A percentile compares a stretch with the other conserved stretches of the same genome.
Conservation (phyloP, 345 rosid species). For the Aquilaria yunnanensis region DNA sequence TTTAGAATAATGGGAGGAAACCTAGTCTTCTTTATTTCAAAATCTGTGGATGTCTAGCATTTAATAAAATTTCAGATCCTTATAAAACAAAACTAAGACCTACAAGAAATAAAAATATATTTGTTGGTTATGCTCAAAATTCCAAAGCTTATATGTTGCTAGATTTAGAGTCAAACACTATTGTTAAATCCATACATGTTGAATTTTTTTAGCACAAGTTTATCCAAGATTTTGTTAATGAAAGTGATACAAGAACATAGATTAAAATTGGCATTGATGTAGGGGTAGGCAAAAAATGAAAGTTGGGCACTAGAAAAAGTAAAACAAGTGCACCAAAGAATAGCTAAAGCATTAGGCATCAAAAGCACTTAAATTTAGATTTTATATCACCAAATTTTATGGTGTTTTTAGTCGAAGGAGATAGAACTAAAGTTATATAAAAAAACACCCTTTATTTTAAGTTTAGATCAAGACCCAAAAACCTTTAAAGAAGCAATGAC, state of each 20-base stretch:
- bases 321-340: background rate
- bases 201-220: background rate
- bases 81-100: too few relatives aligned
- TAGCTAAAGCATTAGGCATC: background rate
- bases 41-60: too few relatives aligned
- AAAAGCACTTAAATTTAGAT: too few relatives aligned
- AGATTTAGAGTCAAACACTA: background rate
- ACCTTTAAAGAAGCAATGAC: background rate
- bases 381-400: too few relatives aligned
- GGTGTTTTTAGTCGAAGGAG: too few relatives aligned
- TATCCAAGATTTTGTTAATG: background rate
- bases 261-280: background rate
- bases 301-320: too few relatives aligned
- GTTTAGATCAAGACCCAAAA: background rate
- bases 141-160: background rate
- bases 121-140: background rate
- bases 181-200: background rate
- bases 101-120: too few relatives aligned
- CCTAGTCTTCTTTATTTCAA: background rate
- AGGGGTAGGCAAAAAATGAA: background rate
- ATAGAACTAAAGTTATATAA: too few relatives aligned
- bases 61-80: too few relatives aligned
- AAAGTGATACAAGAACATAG: too few relatives aligned
- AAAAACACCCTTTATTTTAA: too few relatives aligned
- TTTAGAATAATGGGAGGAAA: background rate